Percentiles rank a stretch among this genome's conserved stretches.
Conservation (phyloP, 192 early-diverging fungal genomes). For the Umbelopsis ramanniana region DNA sequence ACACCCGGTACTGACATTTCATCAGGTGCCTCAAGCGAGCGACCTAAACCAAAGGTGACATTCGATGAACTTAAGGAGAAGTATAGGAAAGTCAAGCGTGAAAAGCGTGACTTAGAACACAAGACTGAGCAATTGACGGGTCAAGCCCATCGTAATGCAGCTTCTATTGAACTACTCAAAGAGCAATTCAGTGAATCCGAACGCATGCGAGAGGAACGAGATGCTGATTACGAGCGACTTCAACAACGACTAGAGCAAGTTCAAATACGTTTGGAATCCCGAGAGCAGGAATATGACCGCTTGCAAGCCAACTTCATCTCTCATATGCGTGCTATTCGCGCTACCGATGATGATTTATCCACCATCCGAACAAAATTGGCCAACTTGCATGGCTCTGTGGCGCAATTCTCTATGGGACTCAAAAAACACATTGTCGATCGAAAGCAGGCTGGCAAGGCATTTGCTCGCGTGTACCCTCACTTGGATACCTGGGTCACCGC, state of each 20-base stretch:
- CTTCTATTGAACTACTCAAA: not conserved
- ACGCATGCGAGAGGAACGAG: conserved; percentile 8
- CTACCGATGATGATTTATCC: conserved; percentile 51
- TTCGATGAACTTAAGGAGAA: conserved; percentile 12
- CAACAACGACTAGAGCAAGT: conserved; percentile 10
- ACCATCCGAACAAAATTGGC: conserved; percentile 46
- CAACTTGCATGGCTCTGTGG: conserved; percentile 25
- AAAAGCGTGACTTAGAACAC: conserved; percentile 11
- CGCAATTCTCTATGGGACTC: conserved; percentile 20
- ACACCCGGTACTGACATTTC: not conserved
- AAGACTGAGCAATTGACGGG: not conserved
- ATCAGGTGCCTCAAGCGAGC: not conserved
- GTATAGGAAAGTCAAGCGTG: conserved; percentile 2
- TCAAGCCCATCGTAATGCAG: conserved; percentile 14
- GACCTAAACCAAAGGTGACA: conserved; percentile 8
- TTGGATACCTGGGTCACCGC: not conserved
- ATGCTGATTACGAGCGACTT: conserved; percentile 8
- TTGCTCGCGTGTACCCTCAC: not conserved
- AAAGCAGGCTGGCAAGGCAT: not conserved
- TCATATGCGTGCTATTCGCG: conserved; percentile 38
- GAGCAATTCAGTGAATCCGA: not conserved
- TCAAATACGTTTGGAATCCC: conserved; percentile 1
- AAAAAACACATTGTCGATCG: not conserved
- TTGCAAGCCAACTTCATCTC: conserved; percentile 23
- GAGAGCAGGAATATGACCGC: conserved; percentile 20